phyloP scores from a whole-genome alignment of 164 flowering plant species.

The Paratinospora sagittata region DNA sequence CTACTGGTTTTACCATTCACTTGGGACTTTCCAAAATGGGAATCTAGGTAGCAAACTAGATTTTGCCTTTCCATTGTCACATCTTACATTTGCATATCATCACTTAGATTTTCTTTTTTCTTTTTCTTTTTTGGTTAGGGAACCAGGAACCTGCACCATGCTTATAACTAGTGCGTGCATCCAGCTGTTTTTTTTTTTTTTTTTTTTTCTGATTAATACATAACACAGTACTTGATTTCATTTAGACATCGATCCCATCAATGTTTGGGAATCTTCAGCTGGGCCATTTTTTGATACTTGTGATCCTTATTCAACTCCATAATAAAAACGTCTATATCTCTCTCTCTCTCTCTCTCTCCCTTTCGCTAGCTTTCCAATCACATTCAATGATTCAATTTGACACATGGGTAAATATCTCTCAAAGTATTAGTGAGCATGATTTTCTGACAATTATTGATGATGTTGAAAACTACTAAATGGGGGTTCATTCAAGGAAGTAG shows the following conservation, averaged over 20 bases:
- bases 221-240: not conserved
- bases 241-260: slow-evolving; percentile 1
- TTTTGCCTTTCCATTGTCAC: too few relatives aligned
- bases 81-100: too few relatives aligned
- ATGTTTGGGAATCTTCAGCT: slow-evolving; percentile 1
- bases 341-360: not conserved
- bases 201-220: not conserved
- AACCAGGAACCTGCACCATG: too few relatives aligned
- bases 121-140: too few relatives aligned
- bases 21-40: too few relatives aligned
- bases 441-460: not conserved
- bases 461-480: not conserved
- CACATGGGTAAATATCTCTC: not conserved
- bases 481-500: too few relatives aligned
- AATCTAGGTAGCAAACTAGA: too few relatives aligned
- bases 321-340: too few relatives aligned
- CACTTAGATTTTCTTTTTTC: too few relatives aligned
- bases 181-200: not conserved
- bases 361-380: not conserved
- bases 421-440: not conserved
- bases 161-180: not conserved
- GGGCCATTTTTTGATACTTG: not conserved
- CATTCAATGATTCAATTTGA: not conserved
- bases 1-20: too few relatives aligned
- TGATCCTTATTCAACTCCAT: not conserved